Evolutionary conservation across 768 basidiomycete species (phyloP).

Genomic region (Naganishia friedmannii): DNA sequence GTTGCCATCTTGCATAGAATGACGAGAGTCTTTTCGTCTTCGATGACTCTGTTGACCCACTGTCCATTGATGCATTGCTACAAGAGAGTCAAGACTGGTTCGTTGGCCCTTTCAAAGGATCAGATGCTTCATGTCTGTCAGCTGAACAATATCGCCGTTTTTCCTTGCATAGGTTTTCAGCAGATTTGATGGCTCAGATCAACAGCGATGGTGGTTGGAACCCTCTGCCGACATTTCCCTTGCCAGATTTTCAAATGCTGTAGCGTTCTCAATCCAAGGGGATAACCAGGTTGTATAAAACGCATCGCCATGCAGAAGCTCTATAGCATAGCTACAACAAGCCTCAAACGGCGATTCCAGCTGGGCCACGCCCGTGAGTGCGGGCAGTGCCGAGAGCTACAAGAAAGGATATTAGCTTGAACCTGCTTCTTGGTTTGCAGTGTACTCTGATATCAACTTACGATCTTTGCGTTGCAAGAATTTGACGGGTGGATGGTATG

Average conservation of each 20-base stretch:
- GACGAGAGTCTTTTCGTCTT: slow-evolving; percentile 26
- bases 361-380: slow-evolving; percentile 7
- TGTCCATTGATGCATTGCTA: slow-evolving; percentile 27
- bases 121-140: neutral
- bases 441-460: neutral
- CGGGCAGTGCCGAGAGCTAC: slow-evolving; percentile 1
- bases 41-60: slow-evolving; percentile 22
- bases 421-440: neutral
- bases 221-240: slow-evolving; percentile 16
- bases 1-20: slow-evolving; percentile 2
- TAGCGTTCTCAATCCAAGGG: neutral
- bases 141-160: neutral
- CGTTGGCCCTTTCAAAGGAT: neutral
- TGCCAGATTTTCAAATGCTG: slow-evolving; percentile 21
- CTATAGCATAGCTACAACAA: neutral
- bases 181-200: slow-evolving; percentile 28
- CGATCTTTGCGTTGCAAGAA: neutral
- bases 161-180: slow-evolving; percentile 28
- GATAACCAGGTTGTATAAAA: neutral
- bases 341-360: neutral
- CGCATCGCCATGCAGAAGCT: neutral
- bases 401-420: neutral
- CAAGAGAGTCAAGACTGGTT: slow-evolving; percentile 32
- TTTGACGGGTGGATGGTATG: neutral
- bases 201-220: slow-evolving; percentile 26